Evolutionary conservation across 106 monocot genomes (phyloP).

Genomic region (Dioscorea zingiberensis): DNA sequence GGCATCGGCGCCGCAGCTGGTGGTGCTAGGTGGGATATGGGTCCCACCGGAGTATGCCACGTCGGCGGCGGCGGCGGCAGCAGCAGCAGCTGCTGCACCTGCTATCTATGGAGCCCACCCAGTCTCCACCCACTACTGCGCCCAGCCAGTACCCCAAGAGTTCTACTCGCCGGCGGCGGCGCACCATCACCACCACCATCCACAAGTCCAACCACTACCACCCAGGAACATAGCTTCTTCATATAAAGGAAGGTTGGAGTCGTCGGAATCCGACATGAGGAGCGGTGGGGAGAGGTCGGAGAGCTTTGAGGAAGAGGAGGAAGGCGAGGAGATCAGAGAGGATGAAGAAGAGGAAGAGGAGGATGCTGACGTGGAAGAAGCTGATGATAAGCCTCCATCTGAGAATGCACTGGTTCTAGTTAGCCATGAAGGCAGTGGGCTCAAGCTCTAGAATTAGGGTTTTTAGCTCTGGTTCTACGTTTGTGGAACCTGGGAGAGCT

Average conservation of each 20-base stretch:
- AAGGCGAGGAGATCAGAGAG: slow-evolving; percentile 15
- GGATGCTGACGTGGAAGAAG: slow-evolving; percentile 10
- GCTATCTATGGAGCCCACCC: slow-evolving; percentile 46
- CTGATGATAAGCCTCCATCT: not conserved
- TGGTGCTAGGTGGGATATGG: slow-evolving; percentile 92
- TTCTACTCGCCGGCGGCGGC: slow-evolving; percentile 52
- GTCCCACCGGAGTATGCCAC: slow-evolving; percentile 83
- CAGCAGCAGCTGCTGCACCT: slow-evolving; percentile 5
- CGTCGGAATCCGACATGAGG: slow-evolving; percentile 33
- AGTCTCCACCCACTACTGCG: slow-evolving; percentile 42
- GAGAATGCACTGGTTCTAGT: slow-evolving; percentile 1
- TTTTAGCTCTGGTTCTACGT: not conserved
- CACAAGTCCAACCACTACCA: slow-evolving; percentile 8
- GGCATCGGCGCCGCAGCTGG: slow-evolving; percentile 47
- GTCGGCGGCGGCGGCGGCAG: no score
- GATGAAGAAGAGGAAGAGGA: slow-evolving; percentile 8
- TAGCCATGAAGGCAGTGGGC: not conserved
- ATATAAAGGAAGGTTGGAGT: slow-evolving; percentile 11
- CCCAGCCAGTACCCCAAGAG: slow-evolving; percentile 29
- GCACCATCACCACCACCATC: no score
- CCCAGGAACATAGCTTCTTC: not conserved
- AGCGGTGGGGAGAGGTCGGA: slow-evolving; percentile 43
- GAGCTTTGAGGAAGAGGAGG: slow-evolving; percentile 61
- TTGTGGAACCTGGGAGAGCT: not conserved
- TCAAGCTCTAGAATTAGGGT: not conserved